Percentiles rank a stretch among this genome's conserved stretches.
These are phyloP conservation scores for Epithele typhae DNA, from an alignment of 768 basidiomycete species.

Conservation along the genomic window DNA sequence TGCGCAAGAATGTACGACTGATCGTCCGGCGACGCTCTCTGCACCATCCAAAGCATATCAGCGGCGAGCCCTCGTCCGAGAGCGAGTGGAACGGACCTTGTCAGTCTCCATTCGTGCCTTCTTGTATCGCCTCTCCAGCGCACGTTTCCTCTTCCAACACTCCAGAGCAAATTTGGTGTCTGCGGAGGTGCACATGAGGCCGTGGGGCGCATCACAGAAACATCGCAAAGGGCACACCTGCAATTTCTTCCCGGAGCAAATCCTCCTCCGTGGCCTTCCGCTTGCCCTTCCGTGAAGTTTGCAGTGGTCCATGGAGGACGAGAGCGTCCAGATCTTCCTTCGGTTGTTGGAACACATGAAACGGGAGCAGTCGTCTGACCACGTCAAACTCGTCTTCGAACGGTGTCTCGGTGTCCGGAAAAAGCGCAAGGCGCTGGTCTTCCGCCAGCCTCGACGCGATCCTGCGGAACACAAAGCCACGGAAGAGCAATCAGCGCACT, in stretches of 20 bases:
- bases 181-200: slow-evolving; percentile 22
- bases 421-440: slow-evolving; percentile 57
- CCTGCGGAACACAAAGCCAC: slow-evolving; percentile 34
- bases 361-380: slow-evolving; percentile 70
- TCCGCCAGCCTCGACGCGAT: slow-evolving; percentile 50
- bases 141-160: slow-evolving; percentile 54
- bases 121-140: slow-evolving; percentile 55
- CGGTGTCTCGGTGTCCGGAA: slow-evolving; percentile 67
- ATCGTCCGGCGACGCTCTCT: slow-evolving; percentile 60
- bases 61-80: not conserved
- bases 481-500: no score
- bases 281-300: slow-evolving; percentile 50
- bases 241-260: slow-evolving; percentile 42
- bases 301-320: not conserved
- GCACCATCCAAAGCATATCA: slow-evolving; percentile 3
- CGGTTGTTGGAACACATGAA: slow-evolving; percentile 77
- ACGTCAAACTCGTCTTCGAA: slow-evolving; percentile 61
- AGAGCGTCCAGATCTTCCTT: slow-evolving; percentile 48
- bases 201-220: slow-evolving; percentile 1
- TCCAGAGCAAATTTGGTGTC: slow-evolving; percentile 70
- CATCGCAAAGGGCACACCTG: slow-evolving; percentile 34
- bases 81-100: slow-evolving; percentile 39
- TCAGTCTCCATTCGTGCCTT: slow-evolving; percentile 49
- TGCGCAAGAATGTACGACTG: slow-evolving; percentile 65
- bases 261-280: slow-evolving; percentile 48